Base-by-base conservation (phyloP, 1,139 yeast species). In the Blastobotrys ciferrii region DNA sequence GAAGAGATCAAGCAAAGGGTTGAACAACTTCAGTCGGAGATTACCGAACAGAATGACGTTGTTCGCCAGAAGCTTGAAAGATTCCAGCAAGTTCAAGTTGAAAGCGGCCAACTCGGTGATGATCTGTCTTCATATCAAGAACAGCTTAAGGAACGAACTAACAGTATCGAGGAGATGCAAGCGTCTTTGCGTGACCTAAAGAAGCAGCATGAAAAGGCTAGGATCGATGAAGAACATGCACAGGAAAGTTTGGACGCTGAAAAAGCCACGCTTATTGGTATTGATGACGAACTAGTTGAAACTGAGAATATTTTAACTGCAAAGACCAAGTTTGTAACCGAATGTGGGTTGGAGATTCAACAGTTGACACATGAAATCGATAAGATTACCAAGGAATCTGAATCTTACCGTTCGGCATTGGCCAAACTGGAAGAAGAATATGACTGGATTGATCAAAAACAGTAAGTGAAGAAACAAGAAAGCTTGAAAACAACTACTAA, bases 211-310 rank as follows among this genome's bases (percentile, higher is more conserved):
- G 57, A 54, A 5, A 66, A 63, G 1, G 53, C 70, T 1, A 62
- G 60, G 1, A 61, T 61, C 0, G 61, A 68, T 28, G 68, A 80
- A 13, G 65, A 60, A 1, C 63, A 69, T 0, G 65, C 77, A 1
- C 71, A 71, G 42, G 68, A 69, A 0, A 70, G 72, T 44, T 71
- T 85, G 18, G 84, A 82, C 23, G 77, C 73, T 19, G 96, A 87
- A 61, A 79, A 76, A 56, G 75, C 80, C 6, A 78, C 77, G 48
- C 68, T 86, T 46, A 62, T 82, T 40, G 92, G 92, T 2, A 74
- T 87, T 43, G 84, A 86, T 62, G 95, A 86, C 53, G 97, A 91
- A 63, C 73, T 89, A 45, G 75, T 74, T 37, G 91, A 84, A 52
- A 73, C 88, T 62, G 80, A 76, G 20, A 64, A 66, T 19, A 69